A percentile compares a stretch with the other conserved stretches of the same genome.
Evolutionary conservation across 139 green algal genomes (phyloP).

Genomic region (Microglena sp.): DNA sequence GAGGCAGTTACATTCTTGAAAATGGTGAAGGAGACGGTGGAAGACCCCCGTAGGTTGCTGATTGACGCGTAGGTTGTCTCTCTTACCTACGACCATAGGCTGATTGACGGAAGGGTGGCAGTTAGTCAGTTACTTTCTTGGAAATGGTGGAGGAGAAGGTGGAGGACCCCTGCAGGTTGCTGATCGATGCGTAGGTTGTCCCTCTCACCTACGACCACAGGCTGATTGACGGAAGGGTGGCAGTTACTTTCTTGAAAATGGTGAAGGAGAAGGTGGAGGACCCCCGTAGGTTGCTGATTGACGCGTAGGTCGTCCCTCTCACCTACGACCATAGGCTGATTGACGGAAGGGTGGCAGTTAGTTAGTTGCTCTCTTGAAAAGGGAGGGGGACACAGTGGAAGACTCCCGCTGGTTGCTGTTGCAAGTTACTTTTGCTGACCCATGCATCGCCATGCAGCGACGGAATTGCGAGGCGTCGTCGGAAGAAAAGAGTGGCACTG

Average conservation of each 20-base stretch:
- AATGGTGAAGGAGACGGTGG: slow-evolving; percentile 93
- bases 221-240: slow-evolving; percentile 45
- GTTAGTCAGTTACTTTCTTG: slow-evolving; percentile 98
- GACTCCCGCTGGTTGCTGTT: no score
- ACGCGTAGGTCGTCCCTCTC: slow-evolving; percentile 59
- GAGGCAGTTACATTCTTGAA: slow-evolving; percentile 96
- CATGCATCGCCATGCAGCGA: no score
- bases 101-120: slow-evolving; percentile 37
- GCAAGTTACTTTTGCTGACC: no score
- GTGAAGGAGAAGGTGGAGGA: slow-evolving; percentile 98
- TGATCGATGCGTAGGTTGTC: slow-evolving; percentile 77
- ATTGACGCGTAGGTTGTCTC: slow-evolving; percentile 68
- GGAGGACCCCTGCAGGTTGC: slow-evolving; percentile 87
- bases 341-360: no score
- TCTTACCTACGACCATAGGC: no score
- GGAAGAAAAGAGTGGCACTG: no score
- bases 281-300: slow-evolving; percentile 84
- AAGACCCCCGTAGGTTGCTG: slow-evolving; percentile 91
- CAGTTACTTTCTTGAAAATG: slow-evolving; percentile 93
- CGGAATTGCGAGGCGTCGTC: no score
- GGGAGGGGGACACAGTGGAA: no score
- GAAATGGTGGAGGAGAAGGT: slow-evolving; percentile 94
- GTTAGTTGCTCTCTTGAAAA: no score
- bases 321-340: no score
- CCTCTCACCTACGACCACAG: slow-evolving; percentile 97